Conservation (phyloP, 2,329 filamentous ascomycete genomes). For the Hypoxylon sp. region DNA sequence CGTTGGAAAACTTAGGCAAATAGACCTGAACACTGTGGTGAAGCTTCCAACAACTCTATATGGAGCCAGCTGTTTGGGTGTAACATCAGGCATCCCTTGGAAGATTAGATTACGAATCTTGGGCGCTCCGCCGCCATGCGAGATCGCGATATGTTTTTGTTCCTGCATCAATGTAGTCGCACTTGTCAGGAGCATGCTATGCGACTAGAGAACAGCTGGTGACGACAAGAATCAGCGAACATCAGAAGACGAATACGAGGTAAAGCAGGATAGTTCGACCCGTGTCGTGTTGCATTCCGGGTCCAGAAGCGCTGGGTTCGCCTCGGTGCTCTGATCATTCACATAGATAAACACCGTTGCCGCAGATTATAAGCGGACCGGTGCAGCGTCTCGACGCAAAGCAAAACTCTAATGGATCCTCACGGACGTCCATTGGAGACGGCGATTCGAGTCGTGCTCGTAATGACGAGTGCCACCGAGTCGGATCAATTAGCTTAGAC, state of each 20-base stretch:
- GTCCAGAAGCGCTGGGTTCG: conserved; percentile 5
- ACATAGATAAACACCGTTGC: conserved; percentile 20
- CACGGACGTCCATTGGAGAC: conserved; percentile 43
- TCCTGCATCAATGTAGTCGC: conserved; percentile 36
- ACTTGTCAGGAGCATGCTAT: conserved; percentile 13
- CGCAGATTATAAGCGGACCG: conserved; percentile 26
- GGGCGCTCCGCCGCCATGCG: conserved; percentile 18
- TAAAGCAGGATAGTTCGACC: neutral
- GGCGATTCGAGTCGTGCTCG: conserved; percentile 17
- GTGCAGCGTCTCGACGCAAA: conserved; percentile 11
- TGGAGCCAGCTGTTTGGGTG: conserved; percentile 25
- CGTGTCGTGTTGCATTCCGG: neutral
- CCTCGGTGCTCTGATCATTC: conserved; percentile 4
- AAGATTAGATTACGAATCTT: conserved; percentile 19
- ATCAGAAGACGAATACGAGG: neutral
- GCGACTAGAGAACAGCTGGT: conserved; percentile 26
- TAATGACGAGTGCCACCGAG: conserved; percentile 21
- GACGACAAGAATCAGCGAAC: neutral
- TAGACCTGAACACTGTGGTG: conserved; percentile 14
- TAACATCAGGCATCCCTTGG: conserved; percentile 13
- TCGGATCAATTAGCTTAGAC: conserved; percentile 18
- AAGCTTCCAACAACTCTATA: conserved; percentile 33
- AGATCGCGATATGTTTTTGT: conserved; percentile 22
- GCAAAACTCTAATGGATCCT: conserved; percentile 16
- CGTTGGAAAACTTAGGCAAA: conserved; percentile 25